Evolutionary conservation across 192 early-diverging fungal species (phyloP), one percentile per base, ranked within the genome.

Genomic region (Coemansia reversa): DNA sequence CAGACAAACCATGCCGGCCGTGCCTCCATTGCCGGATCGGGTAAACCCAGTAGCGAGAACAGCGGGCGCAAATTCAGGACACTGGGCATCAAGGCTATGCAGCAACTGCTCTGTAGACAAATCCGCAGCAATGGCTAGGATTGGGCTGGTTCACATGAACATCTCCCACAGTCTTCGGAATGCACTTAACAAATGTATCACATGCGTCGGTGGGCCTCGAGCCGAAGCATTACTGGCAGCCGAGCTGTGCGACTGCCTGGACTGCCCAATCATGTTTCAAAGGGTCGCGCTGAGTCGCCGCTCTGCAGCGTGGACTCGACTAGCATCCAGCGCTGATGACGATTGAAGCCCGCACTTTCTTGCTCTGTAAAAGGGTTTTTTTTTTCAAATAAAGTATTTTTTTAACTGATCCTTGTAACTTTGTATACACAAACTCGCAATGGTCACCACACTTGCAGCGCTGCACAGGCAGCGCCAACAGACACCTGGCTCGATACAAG

Each of bases 261-360:
- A 78, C 30, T 78, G 75, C 45, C 64, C 74, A 11, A 63, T 27
- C 22, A 57, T 78, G 66, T 78, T 72, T 61, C 66, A 59, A 59
- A 58, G 63, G 18, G 25, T 45, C 2, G 22, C 49, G 14, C 50
- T 73, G 27, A 56, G 47, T 22, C 67, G 70, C 30, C 62, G 55
- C 35, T 58, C 66, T 49, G 49, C 39, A 27, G 68, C 51, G 9
- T 73, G 64, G 76, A 55, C 25, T 29, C 49, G 51, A 47, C 14
- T 45, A 14, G 39, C 39, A 45, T 45, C 1, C 33, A 35, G 11
- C 33, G 33, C 7, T 7, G 7, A 35, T 35, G 33, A 35, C 33
- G 33, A 35, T 55, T 27, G 56, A 51, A 42, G 20, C 55, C 47
- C 20, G 27, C 3, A 3, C 27, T 27, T 27, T 27, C 27, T 27